A percentile compares a stretch with the other conserved stretches of the same genome.
Evolutionary conservation across 257 asterid species (phyloP).

Genomic region (Schizonepeta tenuifolia): DNA sequence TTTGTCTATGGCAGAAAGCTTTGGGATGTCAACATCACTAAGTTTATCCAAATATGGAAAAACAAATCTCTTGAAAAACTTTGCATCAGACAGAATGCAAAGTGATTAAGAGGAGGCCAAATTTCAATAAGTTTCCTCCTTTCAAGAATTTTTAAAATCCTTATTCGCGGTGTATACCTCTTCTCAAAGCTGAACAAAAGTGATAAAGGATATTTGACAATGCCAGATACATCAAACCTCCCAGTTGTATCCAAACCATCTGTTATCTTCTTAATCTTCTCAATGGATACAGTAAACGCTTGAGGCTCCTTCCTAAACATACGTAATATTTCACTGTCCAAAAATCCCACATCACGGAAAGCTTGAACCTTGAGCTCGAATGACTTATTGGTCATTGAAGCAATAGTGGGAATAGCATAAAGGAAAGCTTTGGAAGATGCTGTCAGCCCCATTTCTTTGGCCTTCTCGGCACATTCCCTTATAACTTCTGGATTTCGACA

Average conservation of each 20-base stretch:
- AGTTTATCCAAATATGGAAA: too few species aligned
- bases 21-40: too few species aligned
- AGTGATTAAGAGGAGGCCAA: slow-evolving; percentile 27
- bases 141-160: slow-evolving; percentile 7
- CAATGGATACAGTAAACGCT: slow-evolving; percentile 28
- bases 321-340: too few species aligned
- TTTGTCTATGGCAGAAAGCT: too few species aligned
- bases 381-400: too few species aligned
- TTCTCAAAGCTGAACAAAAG: slow-evolving; percentile 40
- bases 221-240: slow-evolving; percentile 29
- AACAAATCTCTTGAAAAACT: slow-evolving; percentile 26
- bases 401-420: not conserved
- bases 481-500: not conserved
- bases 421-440: too few species aligned
- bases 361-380: too few species aligned
- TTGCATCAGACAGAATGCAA: not conserved
- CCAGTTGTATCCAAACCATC: slow-evolving; percentile 33
- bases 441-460: not conserved
- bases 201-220: slow-evolving; percentile 32
- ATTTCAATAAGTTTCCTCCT: too few species aligned
- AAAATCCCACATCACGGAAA: too few species aligned
- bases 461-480: not conserved
- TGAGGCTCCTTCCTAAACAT: too few species aligned
- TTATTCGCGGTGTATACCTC: slow-evolving; percentile 43
- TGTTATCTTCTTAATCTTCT: not conserved